Evolutionary conservation across 345 rosid species (phyloP).

Genomic region (Camelina hispida): DNA sequence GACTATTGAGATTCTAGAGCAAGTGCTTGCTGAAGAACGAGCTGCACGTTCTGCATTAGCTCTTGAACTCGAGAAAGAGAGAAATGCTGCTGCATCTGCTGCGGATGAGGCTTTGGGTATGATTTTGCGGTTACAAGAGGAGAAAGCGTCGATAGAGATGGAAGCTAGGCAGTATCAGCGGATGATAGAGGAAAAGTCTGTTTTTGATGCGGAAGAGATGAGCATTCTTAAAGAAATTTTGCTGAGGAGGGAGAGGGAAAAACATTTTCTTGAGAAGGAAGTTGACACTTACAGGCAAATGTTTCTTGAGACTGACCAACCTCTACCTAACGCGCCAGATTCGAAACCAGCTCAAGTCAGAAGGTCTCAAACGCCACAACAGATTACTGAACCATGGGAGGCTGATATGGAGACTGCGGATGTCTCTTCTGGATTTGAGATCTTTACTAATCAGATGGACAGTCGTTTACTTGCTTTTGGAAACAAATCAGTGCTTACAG

Average conservation of each 20-base stretch:
- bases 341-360: background rate
- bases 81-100: slow-evolving; percentile 74
- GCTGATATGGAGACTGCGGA: slow-evolving; percentile 32
- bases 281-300: slow-evolving; percentile 60
- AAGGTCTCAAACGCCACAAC: slow-evolving; percentile 34
- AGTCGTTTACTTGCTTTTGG: slow-evolving; percentile 43
- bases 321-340: slow-evolving; percentile 29
- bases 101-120: slow-evolving; percentile 79
- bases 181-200: slow-evolving; percentile 78
- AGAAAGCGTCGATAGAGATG: slow-evolving; percentile 68
- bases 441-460: slow-evolving; percentile 35
- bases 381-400: slow-evolving; percentile 38
- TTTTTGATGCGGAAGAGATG: slow-evolving; percentile 80
- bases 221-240: slow-evolving; percentile 73
- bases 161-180: slow-evolving; percentile 76
- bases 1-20: slow-evolving; percentile 47
- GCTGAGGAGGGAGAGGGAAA: slow-evolving; percentile 72
- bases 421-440: slow-evolving; percentile 40
- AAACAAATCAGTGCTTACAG: slow-evolving; percentile 46
- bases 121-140: slow-evolving; percentile 72
- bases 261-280: slow-evolving; percentile 71
- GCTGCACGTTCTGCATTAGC: slow-evolving; percentile 51
- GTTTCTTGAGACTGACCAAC: slow-evolving; percentile 52
- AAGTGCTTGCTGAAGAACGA: slow-evolving; percentile 55
- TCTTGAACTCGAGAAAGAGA: slow-evolving; percentile 77